Evolutionary conservation across 352 stramenopile genomes (phyloP), one percentile per base, ranked within the genome.

Genomic region (Phytophthora nicotianae): DNA sequence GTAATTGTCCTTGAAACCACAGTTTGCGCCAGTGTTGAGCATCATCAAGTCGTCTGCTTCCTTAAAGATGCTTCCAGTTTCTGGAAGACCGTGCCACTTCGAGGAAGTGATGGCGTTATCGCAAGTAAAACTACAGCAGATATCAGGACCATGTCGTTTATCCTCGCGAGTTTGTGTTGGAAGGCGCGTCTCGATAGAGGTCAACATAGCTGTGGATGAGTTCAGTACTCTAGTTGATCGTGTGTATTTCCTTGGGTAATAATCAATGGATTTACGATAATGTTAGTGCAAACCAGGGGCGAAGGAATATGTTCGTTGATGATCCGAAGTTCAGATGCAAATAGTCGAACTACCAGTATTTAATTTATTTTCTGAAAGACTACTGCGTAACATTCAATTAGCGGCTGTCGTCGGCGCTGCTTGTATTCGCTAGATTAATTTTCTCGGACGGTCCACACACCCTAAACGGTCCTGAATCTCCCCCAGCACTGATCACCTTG

Each of bases 51-150:
- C 16, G 4, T 42, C n/a, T 27, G 32, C 50, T 17, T n/a, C 27
- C 14, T 54, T 27, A 23, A 63, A 63, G 5, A 38, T 38, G 26
- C 10, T 48, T 4, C 41, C 41, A 9, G 26, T 51, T 59, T n/a
- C 49, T 26, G 60, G 60, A 23, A 67, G 51, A 4, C 46, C 52
- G 29, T 41, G 20, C 51, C 53, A 68, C 45, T 54, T 68, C 16
- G 52, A 52, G 6, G 60, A 68, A 23, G 60, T 56, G 32, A 59
- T 41, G 7, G 33, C 20, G 24, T 37, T 57, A 5, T 43, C 5
- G 21, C 50, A 66, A 4, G 23, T 53, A 5, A 65, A 50, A 13
- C 23, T 58, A 40, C 63, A 63, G n/a, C n/a, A n/a, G n/a, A n/a
- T n/a, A n/a, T n/a, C n/a, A n/a, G n/a, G n/a, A 40, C 26, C 35